These are phyloP conservation scores for Mycosphaerella arachidis DNA, from an alignment of 2,329 filamentous ascomycete species.

Conservation along the genomic window DNA sequence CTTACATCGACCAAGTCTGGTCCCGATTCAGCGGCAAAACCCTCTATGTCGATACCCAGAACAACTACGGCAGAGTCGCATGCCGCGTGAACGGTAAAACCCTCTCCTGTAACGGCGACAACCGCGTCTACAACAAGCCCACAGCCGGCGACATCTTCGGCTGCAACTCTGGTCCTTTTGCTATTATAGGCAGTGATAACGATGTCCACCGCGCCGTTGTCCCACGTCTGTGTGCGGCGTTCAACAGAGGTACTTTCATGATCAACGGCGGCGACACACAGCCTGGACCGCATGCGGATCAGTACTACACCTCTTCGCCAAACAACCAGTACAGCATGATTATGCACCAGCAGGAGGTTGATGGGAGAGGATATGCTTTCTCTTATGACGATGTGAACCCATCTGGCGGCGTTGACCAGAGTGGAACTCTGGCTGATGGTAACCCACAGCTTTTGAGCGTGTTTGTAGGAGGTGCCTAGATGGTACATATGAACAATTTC, in stretches of 20 bases:
- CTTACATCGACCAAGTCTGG: slow-evolving; percentile 52
- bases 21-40: slow-evolving; percentile 42
- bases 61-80: slow-evolving; percentile 48
- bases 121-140: slow-evolving; percentile 52
- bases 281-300: slow-evolving; percentile 36
- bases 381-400: slow-evolving; percentile 61
- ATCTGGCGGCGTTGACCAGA: slow-evolving; percentile 42
- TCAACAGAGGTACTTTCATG: slow-evolving; percentile 69
- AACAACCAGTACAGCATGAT: slow-evolving; percentile 55
- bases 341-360: slow-evolving; percentile 56
- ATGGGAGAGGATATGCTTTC: slow-evolving; percentile 62
- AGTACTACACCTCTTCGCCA: slow-evolving; percentile 50
- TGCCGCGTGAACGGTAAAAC: slow-evolving; percentile 39
- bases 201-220: slow-evolving; percentile 54
- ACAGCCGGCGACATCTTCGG: slow-evolving; percentile 61
- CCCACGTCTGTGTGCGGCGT: slow-evolving; percentile 69
- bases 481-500: not conserved
- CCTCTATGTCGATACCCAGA: slow-evolving; percentile 62
- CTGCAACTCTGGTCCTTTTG: slow-evolving; percentile 62
- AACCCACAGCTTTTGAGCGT: slow-evolving; percentile 43
- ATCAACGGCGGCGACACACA: slow-evolving; percentile 45
- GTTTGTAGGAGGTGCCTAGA: slow-evolving; percentile 43
- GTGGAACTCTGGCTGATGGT: slow-evolving; percentile 44
- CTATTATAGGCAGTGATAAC: slow-evolving; percentile 39
- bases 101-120: slow-evolving; percentile 39